A percentile compares a stretch with the other conserved stretches of the same genome.
These are phyloP conservation scores for Zhuliangozyma blackwelliae DNA, from an alignment of 1,139 yeast genomes.

Conservation along the genomic window DNA sequence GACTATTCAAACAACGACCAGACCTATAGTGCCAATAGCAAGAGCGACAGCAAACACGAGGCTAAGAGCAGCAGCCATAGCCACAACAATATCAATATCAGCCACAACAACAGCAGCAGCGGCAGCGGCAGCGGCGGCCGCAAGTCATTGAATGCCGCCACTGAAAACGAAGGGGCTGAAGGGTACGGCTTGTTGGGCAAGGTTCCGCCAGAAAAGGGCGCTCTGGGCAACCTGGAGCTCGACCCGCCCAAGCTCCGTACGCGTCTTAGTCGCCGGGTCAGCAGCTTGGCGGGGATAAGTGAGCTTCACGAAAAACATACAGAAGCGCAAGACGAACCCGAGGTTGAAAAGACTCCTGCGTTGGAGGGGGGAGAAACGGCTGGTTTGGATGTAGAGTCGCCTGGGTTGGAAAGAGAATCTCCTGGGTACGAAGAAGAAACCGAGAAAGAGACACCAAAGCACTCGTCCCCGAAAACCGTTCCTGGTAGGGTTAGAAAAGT, in stretches of 20 bases:
- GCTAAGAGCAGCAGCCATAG: too few relatives aligned
- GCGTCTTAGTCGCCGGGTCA: conserved; percentile 8
- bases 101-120: too few relatives aligned
- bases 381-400: too few relatives aligned
- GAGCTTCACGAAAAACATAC: conserved; percentile 2
- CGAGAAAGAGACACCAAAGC: not conserved
- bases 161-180: too few relatives aligned
- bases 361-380: conserved; percentile 2
- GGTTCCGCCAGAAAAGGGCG: conserved; percentile 26
- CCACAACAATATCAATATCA: too few relatives aligned
- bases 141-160: too few relatives aligned
- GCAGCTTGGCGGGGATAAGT: conserved; percentile 5
- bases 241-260: conserved; percentile 7
- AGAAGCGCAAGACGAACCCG: conserved; percentile 3
- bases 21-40: too few relatives aligned
- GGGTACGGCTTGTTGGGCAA: conserved; percentile 36
- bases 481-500: conserved; percentile 14
- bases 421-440: too few relatives aligned
- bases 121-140: too few relatives aligned
- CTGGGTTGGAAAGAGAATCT: too few relatives aligned
- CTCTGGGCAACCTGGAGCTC: conserved; percentile 2
- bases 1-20: too few relatives aligned
- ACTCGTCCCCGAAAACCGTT: not conserved
- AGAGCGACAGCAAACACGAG: not conserved
- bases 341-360: not conserved